These are phyloP conservation scores for Paraphaeosphaeria sporulosa DNA, from an alignment of 2,329 filamentous ascomycete species.

Conservation along the genomic window DNA sequence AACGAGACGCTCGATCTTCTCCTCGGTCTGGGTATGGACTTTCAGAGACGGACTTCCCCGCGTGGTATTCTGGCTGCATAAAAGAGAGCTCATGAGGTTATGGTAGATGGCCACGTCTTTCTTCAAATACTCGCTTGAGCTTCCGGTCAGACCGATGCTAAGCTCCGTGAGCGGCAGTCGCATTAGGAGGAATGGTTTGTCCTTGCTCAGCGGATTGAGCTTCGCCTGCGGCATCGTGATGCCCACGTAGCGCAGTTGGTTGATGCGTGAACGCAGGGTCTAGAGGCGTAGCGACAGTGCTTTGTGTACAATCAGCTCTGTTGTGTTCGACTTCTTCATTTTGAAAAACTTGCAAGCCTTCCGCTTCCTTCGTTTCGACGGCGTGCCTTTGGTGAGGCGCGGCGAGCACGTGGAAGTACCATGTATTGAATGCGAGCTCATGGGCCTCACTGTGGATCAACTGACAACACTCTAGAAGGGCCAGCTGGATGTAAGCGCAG, in stretches of 20 bases:
- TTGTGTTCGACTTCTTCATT: neutral
- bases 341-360: neutral
- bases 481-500: constrained; percentile 1
- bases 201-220: constrained; percentile 7
- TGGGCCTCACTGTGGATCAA: constrained; percentile 16
- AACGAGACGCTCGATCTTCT: neutral
- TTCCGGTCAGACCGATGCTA: constrained; percentile 7
- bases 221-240: constrained; percentile 6
- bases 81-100: constrained; percentile 12
- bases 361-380: neutral
- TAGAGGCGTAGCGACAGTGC: neutral
- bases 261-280: constrained; percentile 5
- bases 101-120: constrained; percentile 7
- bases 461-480: constrained; percentile 14
- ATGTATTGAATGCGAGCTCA: neutral
- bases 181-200: constrained; percentile 19
- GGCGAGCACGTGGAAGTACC: neutral
- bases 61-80: neutral
- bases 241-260: constrained; percentile 13
- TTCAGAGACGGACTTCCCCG: neutral
- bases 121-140: neutral
- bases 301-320: neutral
- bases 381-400: neutral
- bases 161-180: constrained; percentile 15
- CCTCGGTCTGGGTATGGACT: neutral